These are phyloP conservation scores for Plasmodium billcollinsi DNA, from an alignment of 169 alveolate species.

Conservation along the genomic window DNA sequence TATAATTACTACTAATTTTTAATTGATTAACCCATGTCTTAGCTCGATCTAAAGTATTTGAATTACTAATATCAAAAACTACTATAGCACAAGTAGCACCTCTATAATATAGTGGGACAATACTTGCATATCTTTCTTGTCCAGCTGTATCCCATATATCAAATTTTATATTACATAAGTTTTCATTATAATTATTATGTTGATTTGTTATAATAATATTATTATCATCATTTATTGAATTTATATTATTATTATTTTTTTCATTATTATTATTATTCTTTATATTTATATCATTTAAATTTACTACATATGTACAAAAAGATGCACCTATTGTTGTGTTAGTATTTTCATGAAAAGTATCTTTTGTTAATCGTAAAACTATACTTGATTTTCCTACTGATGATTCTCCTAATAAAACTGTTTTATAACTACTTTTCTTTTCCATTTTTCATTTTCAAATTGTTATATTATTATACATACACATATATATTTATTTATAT, in stretches of 20 bases:
- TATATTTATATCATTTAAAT: conserved; percentile 57
- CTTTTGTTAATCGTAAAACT: conserved; percentile 91
- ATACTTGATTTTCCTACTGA: conserved; percentile 94
- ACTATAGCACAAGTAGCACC: conserved; percentile 93
- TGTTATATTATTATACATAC: conserved; percentile 19
- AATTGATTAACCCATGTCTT: conserved; percentile 89
- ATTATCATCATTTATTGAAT: background rate
- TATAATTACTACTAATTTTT: conserved; percentile 80
- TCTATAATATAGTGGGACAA: conserved; percentile 91
- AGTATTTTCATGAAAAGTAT: conserved; percentile 91
- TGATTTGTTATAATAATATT: background rate
- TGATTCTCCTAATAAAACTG: conserved; percentile 93
- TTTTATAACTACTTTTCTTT: conserved; percentile 87
- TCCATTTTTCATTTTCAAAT: conserved; percentile 73
- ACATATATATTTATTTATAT: background rate
- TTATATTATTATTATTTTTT: conserved; percentile 7
- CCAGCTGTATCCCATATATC: conserved; percentile 96
- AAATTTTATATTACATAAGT: conserved; percentile 82
- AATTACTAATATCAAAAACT: conserved; percentile 89
- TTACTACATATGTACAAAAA: conserved; percentile 87
- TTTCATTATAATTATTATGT: conserved; percentile 22
- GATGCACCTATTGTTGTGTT: conserved; percentile 94
- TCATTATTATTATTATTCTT: conserved; percentile 25
- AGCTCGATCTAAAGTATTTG: conserved; percentile 87
- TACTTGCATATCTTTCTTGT: conserved; percentile 91